Conservation (phyloP, 2,329 filamentous ascomycete genomes). For the Teratosphaeria epicoccoides region DNA sequence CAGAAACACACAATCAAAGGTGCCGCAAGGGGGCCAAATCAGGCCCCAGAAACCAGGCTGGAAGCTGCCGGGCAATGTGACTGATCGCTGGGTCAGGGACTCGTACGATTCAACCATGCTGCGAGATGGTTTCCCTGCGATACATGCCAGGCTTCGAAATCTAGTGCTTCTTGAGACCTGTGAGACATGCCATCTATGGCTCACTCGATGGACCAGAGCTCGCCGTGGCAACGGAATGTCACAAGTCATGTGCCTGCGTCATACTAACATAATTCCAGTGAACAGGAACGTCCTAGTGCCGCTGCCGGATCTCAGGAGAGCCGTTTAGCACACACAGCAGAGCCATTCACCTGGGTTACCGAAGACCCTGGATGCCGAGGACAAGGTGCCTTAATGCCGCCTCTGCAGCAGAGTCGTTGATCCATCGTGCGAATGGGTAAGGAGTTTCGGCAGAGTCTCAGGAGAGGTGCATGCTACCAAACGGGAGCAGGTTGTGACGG, state of each 20-base stretch:
- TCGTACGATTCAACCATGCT: no score
- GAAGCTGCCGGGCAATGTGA: not conserved
- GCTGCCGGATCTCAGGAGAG: not conserved
- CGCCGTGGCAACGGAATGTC: no score
- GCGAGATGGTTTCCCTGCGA: no score
- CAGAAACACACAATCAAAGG: no score
- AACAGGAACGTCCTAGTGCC: not conserved
- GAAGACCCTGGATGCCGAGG: no score
- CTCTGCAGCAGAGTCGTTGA: no score
- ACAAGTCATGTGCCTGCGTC: not conserved
- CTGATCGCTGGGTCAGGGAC: not conserved
- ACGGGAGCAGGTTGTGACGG: not conserved
- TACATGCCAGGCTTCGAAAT: no score
- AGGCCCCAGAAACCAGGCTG: not conserved
- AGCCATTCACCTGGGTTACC: not conserved
- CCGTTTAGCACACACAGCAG: not conserved
- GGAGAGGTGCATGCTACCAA: not conserved
- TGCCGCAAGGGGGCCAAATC: not conserved
- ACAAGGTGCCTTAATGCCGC: no score
- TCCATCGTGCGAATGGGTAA: no score
- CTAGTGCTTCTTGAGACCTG: no score
- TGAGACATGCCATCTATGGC: no score
- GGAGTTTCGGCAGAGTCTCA: not conserved
- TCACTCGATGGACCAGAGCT: no score
- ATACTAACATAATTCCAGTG: not conserved